Evolutionary conservation across 345 rosid species (phyloP), one percentile per base, ranked within the genome.

Genomic region (Bruguiera sexangula): DNA sequence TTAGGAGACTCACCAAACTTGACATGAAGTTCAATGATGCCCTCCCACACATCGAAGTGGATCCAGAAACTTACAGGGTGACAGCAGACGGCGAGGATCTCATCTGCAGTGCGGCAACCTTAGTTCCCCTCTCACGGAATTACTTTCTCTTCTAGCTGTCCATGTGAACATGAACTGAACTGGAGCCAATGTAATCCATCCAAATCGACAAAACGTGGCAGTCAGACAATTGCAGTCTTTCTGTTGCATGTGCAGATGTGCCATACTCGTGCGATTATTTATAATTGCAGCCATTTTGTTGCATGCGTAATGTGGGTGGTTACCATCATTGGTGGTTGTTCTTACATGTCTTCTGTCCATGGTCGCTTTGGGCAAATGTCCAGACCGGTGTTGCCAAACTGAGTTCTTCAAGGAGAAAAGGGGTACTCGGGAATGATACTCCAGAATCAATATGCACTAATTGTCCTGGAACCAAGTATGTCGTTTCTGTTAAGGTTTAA

Each of bases 1-100:
- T 84, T 15, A 84, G 98, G 76, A 71, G 46, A 65, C 91, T 92
- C 58, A 83, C 89, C 19, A 95, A 95, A 78, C 86, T 86, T 11
- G 88, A 95, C 92, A 95, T 95, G 99, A 90, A 87, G 81, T 89
- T 92, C 60, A 92, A 95, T 31, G 84, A 95, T 78, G 82, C 88
- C 21, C 96, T 92, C 59, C 99, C 98, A 0, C 34, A 63, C 27
- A 92, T 95, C 75, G 76, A 83, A 1, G 99, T 92, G 31, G 97
- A 88, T 67, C 96, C 99, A 1, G 96, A 95, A 83, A 87, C 94
- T 6, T 95, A 92, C 54, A 77, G 37, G 0, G 99, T 95, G 46
- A 82, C 78, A 43, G 97, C 96, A 53, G 69, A 95, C 48, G 84
- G 78, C 0, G 88, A 84, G 74, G 69, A 78, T 72, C 92, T 95